Base-by-base conservation (phyloP, 768 basidiomycete genomes). In the Boletellus emodensis region DNA sequence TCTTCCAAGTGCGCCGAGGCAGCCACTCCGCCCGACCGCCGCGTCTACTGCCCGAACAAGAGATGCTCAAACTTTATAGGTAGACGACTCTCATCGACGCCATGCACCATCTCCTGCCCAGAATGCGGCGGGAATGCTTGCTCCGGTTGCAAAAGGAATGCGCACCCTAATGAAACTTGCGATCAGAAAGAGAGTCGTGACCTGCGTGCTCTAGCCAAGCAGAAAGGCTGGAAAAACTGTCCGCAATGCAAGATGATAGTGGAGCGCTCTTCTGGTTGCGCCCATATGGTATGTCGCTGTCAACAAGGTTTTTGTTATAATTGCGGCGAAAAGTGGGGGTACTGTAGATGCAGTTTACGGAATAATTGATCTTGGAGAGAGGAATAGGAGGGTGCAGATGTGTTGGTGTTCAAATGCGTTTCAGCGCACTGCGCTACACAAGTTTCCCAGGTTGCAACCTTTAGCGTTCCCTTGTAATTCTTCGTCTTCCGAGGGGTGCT, bases 271-370 rank as follows among this genome's bases (percentile, higher is more conserved):
- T 38, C 58, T 2, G 84, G 84, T 4, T 85, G 84, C 53, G 70
- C 71, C 61, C 79, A 82, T 48, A 85, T 86, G 72, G 70, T 69
- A 5, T 87, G 84, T 54, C 69, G 74, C 18, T 84, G 83, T 26
- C 20, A 20, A 1, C 45, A 55, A 20, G 13, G 34, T 1, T 66
- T 66, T 47, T 66, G 65, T 24, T 66, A 66, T 32, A 3, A 0
- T 1, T 66, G 65, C 18, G 66, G 61, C 2, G 9, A 7, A 13
- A 49, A 41, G 28, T 56, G 58, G 55, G 17, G 10, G 0, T 1
- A 1, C 1, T 57, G 65, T 38, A 3, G 0, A 11, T 59, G 65
- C 17, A 3, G 0, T 4, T 0, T 1, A 6, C 3, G 9, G 30
- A 4, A 7, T 10, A 30, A 7, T 11, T 30, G 30, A 30, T 30